Base-by-base conservation (phyloP, 2,329 filamentous ascomycete species). In the Sporothrix pseudoabietina region DNA sequence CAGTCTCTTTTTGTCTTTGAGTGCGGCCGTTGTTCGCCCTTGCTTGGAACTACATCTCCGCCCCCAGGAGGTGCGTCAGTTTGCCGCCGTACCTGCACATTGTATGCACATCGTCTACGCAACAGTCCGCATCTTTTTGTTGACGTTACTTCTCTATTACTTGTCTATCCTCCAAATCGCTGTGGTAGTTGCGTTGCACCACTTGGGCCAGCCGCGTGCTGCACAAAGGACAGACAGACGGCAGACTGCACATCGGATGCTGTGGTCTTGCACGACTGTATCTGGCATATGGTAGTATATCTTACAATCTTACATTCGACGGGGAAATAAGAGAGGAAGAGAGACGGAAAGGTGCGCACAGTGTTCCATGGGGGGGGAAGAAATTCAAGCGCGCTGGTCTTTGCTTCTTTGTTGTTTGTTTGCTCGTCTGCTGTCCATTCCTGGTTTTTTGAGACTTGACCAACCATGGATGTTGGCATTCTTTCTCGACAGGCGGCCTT, bases 171-270 rank as follows among this genome's bases (percentile, higher is more conserved):
- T 26, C 9, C 4, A 5, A 3, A 65, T 65, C 35, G 39, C 32
- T 26, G 4, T 35, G 2, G 41, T 12, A 69, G 19, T 22, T 55
- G 66, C 19, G 30, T 54, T 8, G 47, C 30, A 35, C 44, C 16
- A 30, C 44, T 52, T 26, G 8, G 65, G 68, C n/a, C 68, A 70
- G 68, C 68, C 68, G 68, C 68, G 68, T 68, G 32, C 57, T n/a
- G 57, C 8, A 47, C 39, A 22, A 47, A 47, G n/a, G 14, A 30
- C 35, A 39, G 12, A 66, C 35, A 39, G 39, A 66, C 39, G 39
- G 41, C 6, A 66, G 39, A 47, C n/a, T 47, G 41, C 12, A 14
- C 39, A 19, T 66, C 61, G 12, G 61, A 19, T 47, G 39, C 61
- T 66, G 61, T 66, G 12, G 8, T 47, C 39, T 66, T 66, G 39